phyloP scores from a whole-genome alignment of 2,329 filamentous ascomycete genomes.

The Nigrograna mackinnonii region DNA sequence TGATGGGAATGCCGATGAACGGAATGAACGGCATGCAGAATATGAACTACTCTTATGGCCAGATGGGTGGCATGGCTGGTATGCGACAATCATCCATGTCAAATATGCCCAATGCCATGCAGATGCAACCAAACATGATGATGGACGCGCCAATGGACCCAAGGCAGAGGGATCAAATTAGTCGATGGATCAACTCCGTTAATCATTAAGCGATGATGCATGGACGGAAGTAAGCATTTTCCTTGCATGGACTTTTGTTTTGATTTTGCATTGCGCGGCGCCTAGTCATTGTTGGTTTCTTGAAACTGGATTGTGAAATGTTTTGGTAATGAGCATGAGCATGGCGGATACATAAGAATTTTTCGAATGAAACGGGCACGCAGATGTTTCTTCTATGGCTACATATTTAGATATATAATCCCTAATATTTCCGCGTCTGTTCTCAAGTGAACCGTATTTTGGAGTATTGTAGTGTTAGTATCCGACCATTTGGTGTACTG shows the following conservation, averaged over 20 bases:
- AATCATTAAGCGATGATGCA: background rate
- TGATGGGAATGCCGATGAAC: slow-evolving; percentile 15
- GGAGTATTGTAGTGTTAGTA: too few species aligned
- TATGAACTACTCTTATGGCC: slow-evolving; percentile 13
- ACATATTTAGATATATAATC: too few species aligned
- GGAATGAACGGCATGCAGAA: slow-evolving; percentile 14
- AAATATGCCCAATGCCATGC: slow-evolving; percentile 23
- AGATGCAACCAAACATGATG: slow-evolving; percentile 13
- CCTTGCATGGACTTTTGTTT: background rate
- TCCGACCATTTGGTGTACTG: too few species aligned
- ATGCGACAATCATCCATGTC: slow-evolving; percentile 17
- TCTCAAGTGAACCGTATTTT: too few species aligned
- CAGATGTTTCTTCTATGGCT: too few species aligned
- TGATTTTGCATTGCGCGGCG: slow-evolving; percentile 2
- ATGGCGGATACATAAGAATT: too few species aligned
- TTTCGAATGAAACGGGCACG: too few species aligned
- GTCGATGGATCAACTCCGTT: slow-evolving; percentile 55
- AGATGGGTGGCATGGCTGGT: slow-evolving; percentile 16
- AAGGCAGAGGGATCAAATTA: slow-evolving; percentile 59
- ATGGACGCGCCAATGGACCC: slow-evolving; percentile 45
- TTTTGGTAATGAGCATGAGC: too few species aligned
- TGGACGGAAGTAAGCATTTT: background rate
- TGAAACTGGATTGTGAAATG: too few species aligned
- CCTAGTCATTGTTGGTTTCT: too few species aligned
- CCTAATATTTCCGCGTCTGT: too few species aligned